Base-by-base conservation (phyloP, 805 yeast species). In the Nakazawaea ambrosiae region DNA sequence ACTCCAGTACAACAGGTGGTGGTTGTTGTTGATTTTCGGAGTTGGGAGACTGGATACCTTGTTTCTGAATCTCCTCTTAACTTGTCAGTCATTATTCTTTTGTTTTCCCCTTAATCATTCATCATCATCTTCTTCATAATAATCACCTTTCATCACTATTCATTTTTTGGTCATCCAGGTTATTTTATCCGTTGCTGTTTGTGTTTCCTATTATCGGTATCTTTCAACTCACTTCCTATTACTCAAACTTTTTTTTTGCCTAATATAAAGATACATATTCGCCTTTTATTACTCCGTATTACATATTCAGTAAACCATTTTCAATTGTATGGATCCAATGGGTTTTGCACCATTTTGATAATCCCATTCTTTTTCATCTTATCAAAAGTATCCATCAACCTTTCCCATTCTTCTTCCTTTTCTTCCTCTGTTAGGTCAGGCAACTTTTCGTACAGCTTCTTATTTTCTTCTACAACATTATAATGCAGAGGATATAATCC, bases 361-460 rank as follows among this genome's bases (percentile, higher is more conserved):
- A 38, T 33, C n/a, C 41, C 41, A 25, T 38, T 38, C 18, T 24
- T 14, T 20, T 33, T 33, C 37, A 38, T 38, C 34, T 33, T 33
- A 17, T 38, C 37, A 20, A 38, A 38, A 12, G 34, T 38, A 16
- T 38, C 41, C 37, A 38, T 33, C 27, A 38, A 33, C 18, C 24
- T 38, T 15, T 38, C 41, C 31, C 33, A 38, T 20, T 38, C 41
- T 33, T 33, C 32, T 25, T 38, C 41, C 17, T 38, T 38, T 24
- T 38, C 41, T 17, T 33, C 41, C 17, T 33, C 41, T 4, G 41
- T 38, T 31, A 16, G 24, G 23, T 38, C 37, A 8, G 41, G 37
- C 20, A 38, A 29, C 11, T 23, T 6, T 24, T 33, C 34, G 12
- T 14, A 14, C 9, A 6, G 8, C 20, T 37, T 37, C 24, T 32